phyloP scores from a whole-genome alignment of 2,329 filamentous ascomycete species.

The Apiospora kogelbergensis region DNA sequence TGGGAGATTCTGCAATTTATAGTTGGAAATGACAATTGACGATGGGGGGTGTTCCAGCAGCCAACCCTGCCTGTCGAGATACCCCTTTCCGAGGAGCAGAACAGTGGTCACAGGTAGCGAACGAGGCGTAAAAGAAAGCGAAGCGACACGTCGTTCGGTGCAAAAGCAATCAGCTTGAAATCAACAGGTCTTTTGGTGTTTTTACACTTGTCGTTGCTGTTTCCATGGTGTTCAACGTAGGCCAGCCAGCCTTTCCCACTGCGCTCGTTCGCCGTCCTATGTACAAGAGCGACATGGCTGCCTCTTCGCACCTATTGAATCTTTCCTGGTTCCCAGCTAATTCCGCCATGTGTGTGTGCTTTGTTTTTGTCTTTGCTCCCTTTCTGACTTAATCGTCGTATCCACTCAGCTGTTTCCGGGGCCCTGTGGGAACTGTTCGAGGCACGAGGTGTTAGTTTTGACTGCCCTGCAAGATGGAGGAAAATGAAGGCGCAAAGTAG shows the following conservation, averaged over 20 bases:
- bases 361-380: background rate
- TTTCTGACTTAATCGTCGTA: slow-evolving; percentile 53
- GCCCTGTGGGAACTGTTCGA: slow-evolving; percentile 53
- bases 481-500: background rate
- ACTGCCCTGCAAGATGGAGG: slow-evolving; percentile 20
- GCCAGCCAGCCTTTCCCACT: background rate
- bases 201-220: background rate
- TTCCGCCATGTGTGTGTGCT: background rate
- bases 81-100: background rate
- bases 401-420: slow-evolving; percentile 58
- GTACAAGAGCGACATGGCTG: background rate
- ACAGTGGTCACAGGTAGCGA: background rate
- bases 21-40: slow-evolving; percentile 4
- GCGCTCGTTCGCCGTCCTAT: background rate
- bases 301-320: background rate
- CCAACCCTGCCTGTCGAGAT: background rate
- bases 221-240: background rate
- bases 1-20: background rate
- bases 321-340: background rate
- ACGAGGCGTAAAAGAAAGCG: background rate
- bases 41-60: background rate
- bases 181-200: background rate
- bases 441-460: background rate
- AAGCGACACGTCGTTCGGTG: background rate
- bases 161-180: background rate